Percentiles rank a stretch among this genome's conserved stretches.
Conservation (phyloP, 2,329 filamentous ascomycete genomes). For the Cadophora gregata region DNA sequence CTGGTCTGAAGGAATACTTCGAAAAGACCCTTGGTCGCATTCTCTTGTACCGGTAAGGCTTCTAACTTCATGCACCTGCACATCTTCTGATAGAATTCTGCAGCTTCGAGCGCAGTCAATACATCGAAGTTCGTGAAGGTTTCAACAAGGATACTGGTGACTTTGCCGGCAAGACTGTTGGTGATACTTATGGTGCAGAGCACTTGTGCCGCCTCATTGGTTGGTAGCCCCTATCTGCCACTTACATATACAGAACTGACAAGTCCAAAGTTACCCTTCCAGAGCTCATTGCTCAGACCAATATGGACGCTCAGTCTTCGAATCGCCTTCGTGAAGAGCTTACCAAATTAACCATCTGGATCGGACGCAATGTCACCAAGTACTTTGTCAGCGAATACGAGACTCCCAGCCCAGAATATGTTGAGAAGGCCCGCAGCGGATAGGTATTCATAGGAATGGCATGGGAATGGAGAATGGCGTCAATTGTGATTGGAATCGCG, state of each 20-base stretch:
- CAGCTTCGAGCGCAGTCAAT: conserved; percentile 90
- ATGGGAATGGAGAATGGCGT: conserved; percentile 40
- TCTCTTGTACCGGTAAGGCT: conserved; percentile 74
- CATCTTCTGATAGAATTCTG: conserved; percentile 35
- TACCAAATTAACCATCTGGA: conserved; percentile 83
- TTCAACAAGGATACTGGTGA: conserved; percentile 69
- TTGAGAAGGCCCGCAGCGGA: conserved; percentile 62
- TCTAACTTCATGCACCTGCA: background rate
- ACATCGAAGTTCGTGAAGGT: conserved; percentile 75
- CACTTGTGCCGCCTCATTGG: conserved; percentile 89
- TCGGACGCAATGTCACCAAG: conserved; percentile 70
- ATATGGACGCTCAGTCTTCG: conserved; percentile 94
- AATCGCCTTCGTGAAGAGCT: conserved; percentile 89
- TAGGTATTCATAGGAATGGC: conserved; percentile 21
- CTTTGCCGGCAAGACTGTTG: conserved; percentile 71
- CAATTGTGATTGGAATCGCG: conserved; percentile 20
- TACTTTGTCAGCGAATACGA: conserved; percentile 84
- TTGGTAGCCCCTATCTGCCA: conserved; percentile 52
- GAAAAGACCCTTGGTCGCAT: conserved; percentile 88
- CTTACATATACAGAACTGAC: conserved; percentile 22
- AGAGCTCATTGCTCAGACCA: conserved; percentile 94
- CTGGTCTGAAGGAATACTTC: conserved; percentile 91
- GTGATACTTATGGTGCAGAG: conserved; percentile 90
- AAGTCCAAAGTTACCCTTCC: conserved; percentile 75
- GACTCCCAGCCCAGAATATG: conserved; percentile 72